Conservation (phyloP, 441 rosid species). For the Hypseocharis bilobata region DNA sequence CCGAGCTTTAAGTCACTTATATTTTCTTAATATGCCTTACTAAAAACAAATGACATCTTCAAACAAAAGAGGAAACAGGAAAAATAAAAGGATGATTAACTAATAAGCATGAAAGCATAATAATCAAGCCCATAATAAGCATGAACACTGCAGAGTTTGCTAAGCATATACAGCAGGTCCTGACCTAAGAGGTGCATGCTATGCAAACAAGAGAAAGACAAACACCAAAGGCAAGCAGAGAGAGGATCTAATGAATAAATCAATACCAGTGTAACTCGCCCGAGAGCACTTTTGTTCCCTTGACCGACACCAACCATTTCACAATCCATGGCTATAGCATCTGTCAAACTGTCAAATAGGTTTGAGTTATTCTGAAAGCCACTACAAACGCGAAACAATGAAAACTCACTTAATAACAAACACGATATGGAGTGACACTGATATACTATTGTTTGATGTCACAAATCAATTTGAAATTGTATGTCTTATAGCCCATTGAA, state of each 20-base stretch:
- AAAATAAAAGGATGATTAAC: no score
- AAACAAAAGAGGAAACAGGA: no score
- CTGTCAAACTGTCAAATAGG: conserved; percentile 56
- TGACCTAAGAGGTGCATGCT: not conserved
- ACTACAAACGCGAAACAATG: not conserved
- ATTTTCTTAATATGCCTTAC: no score
- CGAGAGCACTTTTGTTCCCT: conserved; percentile 88
- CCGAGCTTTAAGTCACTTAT: no score
- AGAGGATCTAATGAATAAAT: conserved; percentile 5
- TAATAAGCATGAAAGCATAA: no score
- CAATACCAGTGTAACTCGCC: conserved; percentile 80
- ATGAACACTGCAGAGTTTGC: no score
- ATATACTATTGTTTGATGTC: not conserved
- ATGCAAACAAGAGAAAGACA: not conserved
- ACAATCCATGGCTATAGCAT: conserved; percentile 82
- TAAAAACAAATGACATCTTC: no score
- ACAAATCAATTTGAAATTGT: not conserved
- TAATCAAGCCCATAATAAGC: no score
- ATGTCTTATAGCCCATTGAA: not conserved
- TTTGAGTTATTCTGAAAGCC: conserved; percentile 17
- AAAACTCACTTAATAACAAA: not conserved
- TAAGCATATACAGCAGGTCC: not conserved
- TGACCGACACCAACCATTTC: conserved; percentile 93
- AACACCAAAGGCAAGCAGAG: not conserved
- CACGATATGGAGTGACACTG: not conserved